These are phyloP conservation scores for Suillus hirtellus DNA, from an alignment of 768 basidiomycete genomes.

Conservation along the genomic window DNA sequence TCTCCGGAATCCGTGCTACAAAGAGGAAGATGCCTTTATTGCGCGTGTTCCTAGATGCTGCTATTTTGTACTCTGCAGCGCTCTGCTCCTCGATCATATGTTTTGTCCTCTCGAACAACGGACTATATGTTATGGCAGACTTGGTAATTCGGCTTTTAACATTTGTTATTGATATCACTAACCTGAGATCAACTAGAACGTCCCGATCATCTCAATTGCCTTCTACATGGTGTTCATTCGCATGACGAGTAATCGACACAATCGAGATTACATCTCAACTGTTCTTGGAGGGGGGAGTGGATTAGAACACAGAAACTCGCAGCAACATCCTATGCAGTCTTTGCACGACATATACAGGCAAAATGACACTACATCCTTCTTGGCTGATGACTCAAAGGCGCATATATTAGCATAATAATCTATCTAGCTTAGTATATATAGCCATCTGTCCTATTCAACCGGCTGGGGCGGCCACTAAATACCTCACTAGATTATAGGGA, in stretches of 20 bases:
- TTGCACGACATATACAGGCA: background rate
- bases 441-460: background rate
- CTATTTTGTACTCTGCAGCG: constrained; percentile 9
- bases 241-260: background rate
- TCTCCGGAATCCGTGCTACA: background rate
- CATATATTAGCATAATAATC: background rate
- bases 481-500: background rate
- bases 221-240: constrained; percentile 17
- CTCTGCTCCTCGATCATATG: constrained; percentile 11
- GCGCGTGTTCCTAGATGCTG: background rate
- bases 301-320: background rate
- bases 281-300: background rate
- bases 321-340: background rate
- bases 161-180: background rate
- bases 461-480: no score
- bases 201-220: constrained; percentile 12
- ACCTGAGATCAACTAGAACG: background rate
- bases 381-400: background rate
- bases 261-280: background rate
- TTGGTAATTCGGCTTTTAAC: background rate
- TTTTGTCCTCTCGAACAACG: constrained; percentile 1
- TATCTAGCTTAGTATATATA: background rate
- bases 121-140: constrained; percentile 8
- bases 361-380: background rate
- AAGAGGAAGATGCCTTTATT: background rate